These are phyloP conservation scores for Microcyclospora tardicrescens DNA, from an alignment of 2,329 filamentous ascomycete genomes.

Conservation along the genomic window DNA sequence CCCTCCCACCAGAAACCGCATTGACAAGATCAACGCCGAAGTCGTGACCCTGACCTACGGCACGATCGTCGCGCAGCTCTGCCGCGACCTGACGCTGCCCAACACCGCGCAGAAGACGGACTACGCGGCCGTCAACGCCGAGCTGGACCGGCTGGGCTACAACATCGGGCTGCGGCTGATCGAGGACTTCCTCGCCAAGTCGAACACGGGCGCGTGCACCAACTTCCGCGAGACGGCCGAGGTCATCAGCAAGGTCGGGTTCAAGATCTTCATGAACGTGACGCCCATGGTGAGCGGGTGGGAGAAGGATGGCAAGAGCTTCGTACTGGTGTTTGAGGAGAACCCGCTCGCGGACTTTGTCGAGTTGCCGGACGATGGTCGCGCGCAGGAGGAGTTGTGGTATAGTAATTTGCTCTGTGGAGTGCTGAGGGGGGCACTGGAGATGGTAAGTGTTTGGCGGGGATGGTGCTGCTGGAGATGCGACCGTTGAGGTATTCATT, in stretches of 20 bases:
- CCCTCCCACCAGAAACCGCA: constrained; percentile 55
- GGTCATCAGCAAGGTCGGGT: constrained; percentile 94
- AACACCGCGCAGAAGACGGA: constrained; percentile 51
- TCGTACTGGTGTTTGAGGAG: constrained; percentile 91
- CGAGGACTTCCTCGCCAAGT: constrained; percentile 95
- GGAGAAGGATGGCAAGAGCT: constrained; percentile 92
- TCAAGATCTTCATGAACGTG: constrained; percentile 98
- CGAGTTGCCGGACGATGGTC: constrained; percentile 87
- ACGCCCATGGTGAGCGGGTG: constrained; percentile 89
- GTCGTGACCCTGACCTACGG: constrained; percentile 95
- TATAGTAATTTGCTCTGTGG: constrained; percentile 96
- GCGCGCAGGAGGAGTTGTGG: constrained; percentile 94
- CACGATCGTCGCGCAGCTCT: constrained; percentile 91
- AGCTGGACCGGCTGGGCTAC: constrained; percentile 98
- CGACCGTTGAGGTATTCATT: not conserved
- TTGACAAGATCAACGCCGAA: constrained; percentile 97
- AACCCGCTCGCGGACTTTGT: constrained; percentile 96
- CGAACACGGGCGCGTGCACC: constrained; percentile 72
- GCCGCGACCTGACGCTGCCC: constrained; percentile 61
- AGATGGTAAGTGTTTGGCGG: constrained; percentile 58
- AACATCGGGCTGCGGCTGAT: constrained; percentile 94
- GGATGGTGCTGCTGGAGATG: not conserved
- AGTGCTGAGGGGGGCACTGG: constrained; percentile 75
- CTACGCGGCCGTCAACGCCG: constrained; percentile 91
- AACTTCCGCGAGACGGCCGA: constrained; percentile 96